Base-by-base conservation (phyloP, 331 rosid genomes). In the Quercus lobata region DNA sequence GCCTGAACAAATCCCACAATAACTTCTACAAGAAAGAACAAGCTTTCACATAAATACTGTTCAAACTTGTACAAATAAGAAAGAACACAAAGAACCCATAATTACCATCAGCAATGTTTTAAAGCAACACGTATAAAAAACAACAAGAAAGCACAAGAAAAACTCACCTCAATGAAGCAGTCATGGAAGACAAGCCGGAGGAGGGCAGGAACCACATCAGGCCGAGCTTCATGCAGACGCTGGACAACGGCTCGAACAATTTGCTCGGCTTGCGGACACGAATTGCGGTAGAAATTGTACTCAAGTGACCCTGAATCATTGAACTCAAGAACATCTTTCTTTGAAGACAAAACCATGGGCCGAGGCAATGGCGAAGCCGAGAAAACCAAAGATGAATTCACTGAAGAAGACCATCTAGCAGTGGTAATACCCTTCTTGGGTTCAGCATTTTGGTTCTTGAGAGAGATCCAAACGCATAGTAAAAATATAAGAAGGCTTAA, bases 121-220 rank as follows among this genome's bases (percentile, higher is more conserved):
- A 15, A 34, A 41, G 57, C 32, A 56, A 74, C 8, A 12, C 52
- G 1, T 1, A 3, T 16, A 0, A 18, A 46, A 46, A 4, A 9
- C 7, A 25, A 4, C 69, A 54, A 63, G 69, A 78, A 55, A 73
- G 4, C 52, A 12, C 6, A 66, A 80, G 52, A 41, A 22, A 53
- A 34, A 16, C 53, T 49, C 57, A 78, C 87, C 84, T 83, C 80
- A 58, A 87, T 56, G 79, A 87, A 87, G 84, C 84, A 87, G 74
- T 84, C 86, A 62, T 73, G 84, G 62, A 84, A 87, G 80, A 57
- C 57, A 34, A 84, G 90, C 16, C 84, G 83, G 46, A 82, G 53
- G 22, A 82, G 41, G 58, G 87, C 73, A 10, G 84, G 74, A 77
- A 32, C 24, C 77, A 80, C 63, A 57, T 56, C 1, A 34, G 82